These are phyloP conservation scores for Solanum medicagineum DNA, from an alignment of 257 asterid genomes.

Conservation along the genomic window DNA sequence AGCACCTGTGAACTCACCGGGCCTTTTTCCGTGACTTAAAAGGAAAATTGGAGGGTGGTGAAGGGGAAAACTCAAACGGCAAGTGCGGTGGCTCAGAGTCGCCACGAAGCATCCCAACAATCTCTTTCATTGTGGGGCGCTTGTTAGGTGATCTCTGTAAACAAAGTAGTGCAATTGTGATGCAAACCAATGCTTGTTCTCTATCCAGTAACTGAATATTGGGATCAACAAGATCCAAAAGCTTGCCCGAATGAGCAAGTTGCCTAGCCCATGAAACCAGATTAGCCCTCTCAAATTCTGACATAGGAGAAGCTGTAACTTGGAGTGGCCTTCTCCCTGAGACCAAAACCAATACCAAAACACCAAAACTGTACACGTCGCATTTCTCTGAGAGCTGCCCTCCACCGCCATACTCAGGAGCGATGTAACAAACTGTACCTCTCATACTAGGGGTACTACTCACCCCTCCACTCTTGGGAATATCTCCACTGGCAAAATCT, in stretches of 20 bases:
- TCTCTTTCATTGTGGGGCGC: constrained; percentile 69
- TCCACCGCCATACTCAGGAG: constrained; percentile 80
- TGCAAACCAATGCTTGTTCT: constrained; percentile 55
- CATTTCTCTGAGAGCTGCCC: constrained; percentile 61
- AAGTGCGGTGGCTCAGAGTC: constrained; percentile 70
- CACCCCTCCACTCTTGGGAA: constrained; percentile 83
- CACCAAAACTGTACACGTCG: constrained; percentile 90
- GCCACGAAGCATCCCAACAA: constrained; percentile 78
- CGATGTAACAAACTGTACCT: constrained; percentile 87
- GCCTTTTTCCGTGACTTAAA: constrained; percentile 58
- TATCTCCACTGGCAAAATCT: constrained; percentile 61
- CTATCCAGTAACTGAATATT: constrained; percentile 37
- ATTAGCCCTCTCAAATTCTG: constrained; percentile 89
- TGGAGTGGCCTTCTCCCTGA: constrained; percentile 95
- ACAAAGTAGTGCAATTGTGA: constrained; percentile 71
- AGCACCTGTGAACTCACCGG: constrained; percentile 23
- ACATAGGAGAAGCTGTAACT: constrained; percentile 85
- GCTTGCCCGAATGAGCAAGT: constrained; percentile 60
- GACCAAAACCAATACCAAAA: constrained; percentile 53
- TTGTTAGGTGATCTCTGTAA: constrained; percentile 62
- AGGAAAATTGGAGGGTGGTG: constrained; percentile 69
- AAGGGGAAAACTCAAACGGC: constrained; percentile 89
- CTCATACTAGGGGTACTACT: constrained; percentile 97
- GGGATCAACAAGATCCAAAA: constrained; percentile 70
- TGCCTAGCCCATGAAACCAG: constrained; percentile 87